Percentiles rank a stretch among this genome's conserved stretches.
Evolutionary conservation across 2,329 filamentous ascomycete species (phyloP).

Genomic region (Eurotiales sp.): DNA sequence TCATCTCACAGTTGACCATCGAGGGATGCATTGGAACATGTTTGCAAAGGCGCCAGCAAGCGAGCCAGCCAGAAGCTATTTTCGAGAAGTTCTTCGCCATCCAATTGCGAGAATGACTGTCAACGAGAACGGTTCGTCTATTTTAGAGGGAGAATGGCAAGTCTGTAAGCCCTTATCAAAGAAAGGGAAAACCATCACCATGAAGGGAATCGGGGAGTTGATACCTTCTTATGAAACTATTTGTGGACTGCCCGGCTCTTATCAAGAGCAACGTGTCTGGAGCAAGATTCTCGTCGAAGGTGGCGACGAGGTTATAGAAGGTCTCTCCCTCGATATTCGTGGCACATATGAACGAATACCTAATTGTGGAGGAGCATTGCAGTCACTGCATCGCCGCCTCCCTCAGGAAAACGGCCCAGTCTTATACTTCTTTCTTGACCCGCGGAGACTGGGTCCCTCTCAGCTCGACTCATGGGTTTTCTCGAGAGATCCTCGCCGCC

Average conservation of each 20-base stretch:
- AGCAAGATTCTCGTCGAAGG: constrained; percentile 39
- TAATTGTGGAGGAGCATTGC: constrained; percentile 56
- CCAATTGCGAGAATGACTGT: constrained; percentile 49
- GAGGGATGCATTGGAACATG: constrained; percentile 44
- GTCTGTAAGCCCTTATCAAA: constrained; percentile 39
- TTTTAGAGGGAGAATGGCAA: constrained; percentile 44
- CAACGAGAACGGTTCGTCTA: constrained; percentile 13
- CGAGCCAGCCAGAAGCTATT: constrained; percentile 35
- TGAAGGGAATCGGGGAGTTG: constrained; percentile 32
- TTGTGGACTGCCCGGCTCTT: constrained; percentile 37
- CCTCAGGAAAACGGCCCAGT: constrained; percentile 18
- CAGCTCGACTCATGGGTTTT: constrained; percentile 56
- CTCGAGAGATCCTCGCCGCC: constrained; percentile 44
- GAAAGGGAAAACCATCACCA: constrained; percentile 24
- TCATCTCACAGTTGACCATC: constrained; percentile 24
- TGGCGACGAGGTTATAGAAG: constrained; percentile 23
- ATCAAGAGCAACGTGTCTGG: constrained; percentile 43
- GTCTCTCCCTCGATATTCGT: constrained; percentile 37
- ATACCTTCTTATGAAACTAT: constrained; percentile 37
- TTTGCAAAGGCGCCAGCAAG: constrained; percentile 42
- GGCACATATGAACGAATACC: constrained; percentile 52
- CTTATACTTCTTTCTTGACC: constrained; percentile 58
- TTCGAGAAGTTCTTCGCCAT: constrained; percentile 42
- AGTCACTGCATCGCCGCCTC: constrained; percentile 51
- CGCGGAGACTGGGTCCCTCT: constrained; percentile 45